phyloP scores from a whole-genome alignment of 805 yeast species.

The Starmerella stellata region DNA sequence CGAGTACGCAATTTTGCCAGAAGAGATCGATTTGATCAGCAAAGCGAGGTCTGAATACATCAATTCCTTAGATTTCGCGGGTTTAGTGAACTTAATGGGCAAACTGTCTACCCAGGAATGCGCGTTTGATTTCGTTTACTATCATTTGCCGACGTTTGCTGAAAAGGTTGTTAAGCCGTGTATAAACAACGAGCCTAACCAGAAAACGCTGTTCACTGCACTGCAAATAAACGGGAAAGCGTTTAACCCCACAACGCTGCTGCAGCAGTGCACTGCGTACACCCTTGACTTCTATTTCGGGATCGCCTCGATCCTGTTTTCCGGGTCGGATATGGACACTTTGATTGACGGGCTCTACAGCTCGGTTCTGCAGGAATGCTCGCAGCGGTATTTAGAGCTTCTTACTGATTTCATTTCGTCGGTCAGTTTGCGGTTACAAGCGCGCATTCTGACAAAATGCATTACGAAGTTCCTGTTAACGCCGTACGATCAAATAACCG shows the following conservation, averaged over 20 bases:
- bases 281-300: slow-evolving; percentile 13
- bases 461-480: background rate
- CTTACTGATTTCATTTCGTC: background rate
- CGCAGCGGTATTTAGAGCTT: background rate
- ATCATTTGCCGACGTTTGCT: slow-evolving; percentile 7
- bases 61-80: background rate
- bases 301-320: slow-evolving; percentile 5
- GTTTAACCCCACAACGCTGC: slow-evolving; percentile 4
- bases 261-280: slow-evolving; percentile 12
- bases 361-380: slow-evolving; percentile 7
- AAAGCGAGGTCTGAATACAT: slow-evolving; percentile 5
- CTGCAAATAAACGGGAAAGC: slow-evolving; percentile 2
- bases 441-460: background rate
- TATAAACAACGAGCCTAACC: background rate
- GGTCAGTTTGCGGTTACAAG: background rate
- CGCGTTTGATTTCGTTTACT: slow-evolving; percentile 8
- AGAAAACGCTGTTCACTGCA: slow-evolving; percentile 2
- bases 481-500: background rate
- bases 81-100: slow-evolving; percentile 5
- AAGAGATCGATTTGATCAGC: slow-evolving; percentile 9
- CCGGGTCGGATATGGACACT: background rate
- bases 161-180: slow-evolving; percentile 7
- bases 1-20: slow-evolving; percentile 11
- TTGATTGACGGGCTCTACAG: slow-evolving; percentile 6
- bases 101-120: slow-evolving; percentile 2